Conservation (phyloP, 495 filamentous ascomycete genomes). For the Entonaema liquescens region DNA sequence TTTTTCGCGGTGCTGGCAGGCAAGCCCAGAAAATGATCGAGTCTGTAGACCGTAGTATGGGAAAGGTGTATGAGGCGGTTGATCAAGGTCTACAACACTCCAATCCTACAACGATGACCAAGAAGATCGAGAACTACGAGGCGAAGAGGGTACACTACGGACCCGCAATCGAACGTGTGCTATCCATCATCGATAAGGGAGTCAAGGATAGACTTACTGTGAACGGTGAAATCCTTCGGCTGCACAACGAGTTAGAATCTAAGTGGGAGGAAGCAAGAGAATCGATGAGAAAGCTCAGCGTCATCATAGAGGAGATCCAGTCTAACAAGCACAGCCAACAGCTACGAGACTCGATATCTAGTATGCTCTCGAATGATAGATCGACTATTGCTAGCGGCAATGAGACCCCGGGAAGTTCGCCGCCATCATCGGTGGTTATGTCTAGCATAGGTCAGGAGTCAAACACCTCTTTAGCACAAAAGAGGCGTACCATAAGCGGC, state of each 20-base stretch:
- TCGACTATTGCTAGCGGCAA: constrained; percentile 75
- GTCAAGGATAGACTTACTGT: constrained; percentile 90
- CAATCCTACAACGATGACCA: constrained; percentile 70
- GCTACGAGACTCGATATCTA: constrained; percentile 92
- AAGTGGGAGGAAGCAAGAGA: constrained; percentile 79
- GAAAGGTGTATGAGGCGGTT: constrained; percentile 80
- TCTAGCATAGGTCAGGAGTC: constrained; percentile 62
- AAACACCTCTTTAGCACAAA: constrained; percentile 50
- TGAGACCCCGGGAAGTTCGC: constrained; percentile 87
- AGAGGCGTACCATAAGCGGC: constrained; percentile 53
- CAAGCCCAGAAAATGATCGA: constrained; percentile 96
- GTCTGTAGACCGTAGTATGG: constrained; percentile 84
- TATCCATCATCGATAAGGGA: constrained; percentile 91
- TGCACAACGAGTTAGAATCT: constrained; percentile 82
- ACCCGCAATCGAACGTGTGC: constrained; percentile 89
- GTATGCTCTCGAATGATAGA: constrained; percentile 85
- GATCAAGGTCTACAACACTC: constrained; percentile 76
- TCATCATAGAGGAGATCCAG: constrained; percentile 74
- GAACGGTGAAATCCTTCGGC: constrained; percentile 88
- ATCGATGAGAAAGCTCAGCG: constrained; percentile 78
- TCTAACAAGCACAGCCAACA: constrained; percentile 72
- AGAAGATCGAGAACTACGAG: constrained; percentile 92
- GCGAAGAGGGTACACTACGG: constrained; percentile 95
- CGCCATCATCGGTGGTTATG: constrained; percentile 87
- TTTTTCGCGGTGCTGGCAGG: constrained; percentile 91